phyloP scores from a whole-genome alignment of 2,329 filamentous ascomycete genomes.

The Juglanconis juglandina region DNA sequence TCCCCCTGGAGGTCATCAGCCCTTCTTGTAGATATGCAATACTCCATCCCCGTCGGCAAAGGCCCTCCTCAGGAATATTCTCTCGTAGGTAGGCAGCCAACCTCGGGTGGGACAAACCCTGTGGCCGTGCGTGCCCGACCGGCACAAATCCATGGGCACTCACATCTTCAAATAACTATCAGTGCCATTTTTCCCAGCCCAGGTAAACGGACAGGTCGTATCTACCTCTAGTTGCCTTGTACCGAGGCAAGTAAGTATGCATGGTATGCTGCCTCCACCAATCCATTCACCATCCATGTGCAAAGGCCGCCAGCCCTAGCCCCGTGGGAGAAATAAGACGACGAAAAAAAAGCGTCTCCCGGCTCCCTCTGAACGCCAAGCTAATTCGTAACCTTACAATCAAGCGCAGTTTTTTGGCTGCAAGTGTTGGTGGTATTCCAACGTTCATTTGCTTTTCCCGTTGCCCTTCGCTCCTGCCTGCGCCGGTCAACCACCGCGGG shows the following conservation, averaged over 20 bases:
- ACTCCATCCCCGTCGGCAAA: too few species aligned
- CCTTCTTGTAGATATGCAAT: too few species aligned
- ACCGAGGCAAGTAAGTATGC: not conserved
- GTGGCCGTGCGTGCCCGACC: too few species aligned
- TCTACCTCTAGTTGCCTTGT: not conserved
- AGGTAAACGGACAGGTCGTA: not conserved
- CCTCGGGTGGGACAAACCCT: too few species aligned
- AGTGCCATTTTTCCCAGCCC: not conserved
- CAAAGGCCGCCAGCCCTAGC: not conserved
- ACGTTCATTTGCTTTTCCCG: not conserved
- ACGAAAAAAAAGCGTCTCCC: not conserved
- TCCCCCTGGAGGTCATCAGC: too few species aligned
- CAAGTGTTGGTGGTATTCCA: not conserved
- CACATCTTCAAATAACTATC: not conserved
- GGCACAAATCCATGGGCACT: not conserved
- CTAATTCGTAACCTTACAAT: not conserved
- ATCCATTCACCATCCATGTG: not conserved
- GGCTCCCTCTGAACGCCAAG: slow-evolving; percentile 8
- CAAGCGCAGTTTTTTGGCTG: not conserved
- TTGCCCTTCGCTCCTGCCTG: not conserved
- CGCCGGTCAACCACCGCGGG: not conserved
- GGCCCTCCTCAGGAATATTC: too few species aligned
- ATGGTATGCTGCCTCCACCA: not conserved
- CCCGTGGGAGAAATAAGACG: not conserved
- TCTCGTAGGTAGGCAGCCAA: too few species aligned